A percentile compares a stretch with the other conserved stretches of the same genome.
Conservation (phyloP, 768 basidiomycete genomes). For the Pleurotus citrinopileatus region DNA sequence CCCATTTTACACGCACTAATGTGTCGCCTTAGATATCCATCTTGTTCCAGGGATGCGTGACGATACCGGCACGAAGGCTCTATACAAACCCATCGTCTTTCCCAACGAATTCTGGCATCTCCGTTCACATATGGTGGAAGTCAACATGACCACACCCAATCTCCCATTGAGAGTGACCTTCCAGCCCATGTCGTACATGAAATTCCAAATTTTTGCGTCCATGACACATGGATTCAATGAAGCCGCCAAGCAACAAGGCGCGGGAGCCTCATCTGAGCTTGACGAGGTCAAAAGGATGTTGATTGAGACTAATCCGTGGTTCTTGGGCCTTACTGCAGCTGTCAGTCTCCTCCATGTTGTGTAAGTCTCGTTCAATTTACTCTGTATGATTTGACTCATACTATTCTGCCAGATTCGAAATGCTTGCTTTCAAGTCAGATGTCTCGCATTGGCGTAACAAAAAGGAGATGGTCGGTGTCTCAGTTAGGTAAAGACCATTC, state of each 20-base stretch:
- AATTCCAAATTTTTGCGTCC: slow-evolving; percentile 83
- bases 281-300: slow-evolving; percentile 97
- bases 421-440: slow-evolving; percentile 94
- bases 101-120: slow-evolving; percentile 96
- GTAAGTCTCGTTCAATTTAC: slow-evolving; percentile 41
- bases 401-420: slow-evolving; percentile 66
- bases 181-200: slow-evolving; percentile 82
- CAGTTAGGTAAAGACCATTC: slow-evolving; percentile 63
- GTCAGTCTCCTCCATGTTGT: slow-evolving; percentile 88
- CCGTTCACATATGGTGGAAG: slow-evolving; percentile 74
- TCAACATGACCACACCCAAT: slow-evolving; percentile 78
- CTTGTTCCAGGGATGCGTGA: slow-evolving; percentile 61
- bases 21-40: slow-evolving; percentile 74
- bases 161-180: slow-evolving; percentile 82
- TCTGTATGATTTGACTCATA: neutral
- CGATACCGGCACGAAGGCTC: slow-evolving; percentile 59
- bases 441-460: slow-evolving; percentile 94
- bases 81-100: slow-evolving; percentile 87
- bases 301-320: slow-evolving; percentile 83
- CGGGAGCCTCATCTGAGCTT: slow-evolving; percentile 62
- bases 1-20: no score
- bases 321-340: slow-evolving; percentile 77
- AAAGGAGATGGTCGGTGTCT: slow-evolving; percentile 94
- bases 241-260: slow-evolving; percentile 74
- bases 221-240: slow-evolving; percentile 88